Base-by-base conservation (phyloP, 306 rosid genomes). In the Malus orientalis region DNA sequence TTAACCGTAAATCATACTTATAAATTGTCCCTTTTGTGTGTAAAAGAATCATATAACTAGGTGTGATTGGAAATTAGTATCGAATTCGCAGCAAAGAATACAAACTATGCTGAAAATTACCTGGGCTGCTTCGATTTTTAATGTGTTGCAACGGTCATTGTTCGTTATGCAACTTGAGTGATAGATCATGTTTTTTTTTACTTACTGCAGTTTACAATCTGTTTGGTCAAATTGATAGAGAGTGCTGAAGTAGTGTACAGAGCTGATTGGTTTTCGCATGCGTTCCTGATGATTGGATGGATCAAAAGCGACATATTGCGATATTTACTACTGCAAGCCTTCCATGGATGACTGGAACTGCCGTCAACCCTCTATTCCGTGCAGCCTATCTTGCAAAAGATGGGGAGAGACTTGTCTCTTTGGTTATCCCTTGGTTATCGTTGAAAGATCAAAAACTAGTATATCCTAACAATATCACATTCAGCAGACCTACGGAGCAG, bases 281-380 rank as follows among this genome's bases (percentile, higher is more conserved):
- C 67, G n/a, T 80, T 63, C 54, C 76, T 81, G 58, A 77, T 63
- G 76, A 82, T 47, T 61, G 78, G 82, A 92, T 92, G 99, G 91
- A 86, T 81, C 84, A 75, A 74, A 88, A 87, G 84, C 84, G 75
- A 38, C 92, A 92, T 80, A 81, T 95, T 87, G 97, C 92, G 38
- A 90, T 95, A 85, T 90, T 92, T 74, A 95, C 99, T 22, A 92
- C 99, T 18, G 99, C 99, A 60, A 92, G 99, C 85, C 97, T 95
- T 87, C 98, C 99, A 67, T 95, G 99, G 99, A 81, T 95, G 87
- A 95, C 99, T 36, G 99, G 99, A 71, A 95, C 99, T 19, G 93
- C 99, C 11, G 96, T 95, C 70, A 95, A 95, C 79, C 99, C 99
- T 62, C 84, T 95, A 74, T 92, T 95, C 78, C 97, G 99, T 23